phyloP scores from a whole-genome alignment of 441 rosid genomes.

The Corymbia citriodora region DNA sequence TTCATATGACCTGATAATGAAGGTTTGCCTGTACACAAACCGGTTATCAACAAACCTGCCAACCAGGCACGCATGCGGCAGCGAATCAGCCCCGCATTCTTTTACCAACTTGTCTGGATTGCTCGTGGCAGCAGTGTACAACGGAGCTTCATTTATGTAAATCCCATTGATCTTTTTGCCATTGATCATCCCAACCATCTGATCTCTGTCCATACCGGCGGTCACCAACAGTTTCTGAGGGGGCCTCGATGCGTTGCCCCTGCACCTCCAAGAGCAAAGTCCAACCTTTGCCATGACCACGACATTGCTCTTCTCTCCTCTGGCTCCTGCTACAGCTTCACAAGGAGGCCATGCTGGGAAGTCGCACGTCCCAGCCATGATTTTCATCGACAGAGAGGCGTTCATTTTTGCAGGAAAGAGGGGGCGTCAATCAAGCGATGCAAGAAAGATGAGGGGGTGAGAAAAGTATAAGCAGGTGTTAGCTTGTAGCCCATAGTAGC shows the following conservation, averaged over 20 bases:
- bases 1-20: constrained; percentile 46
- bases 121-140: neutral
- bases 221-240: neutral
- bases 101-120: neutral
- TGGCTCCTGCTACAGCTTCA: neutral
- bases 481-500: neutral
- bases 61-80: constrained; percentile 17
- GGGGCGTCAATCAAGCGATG: neutral
- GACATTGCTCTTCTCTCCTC: neutral
- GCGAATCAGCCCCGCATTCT: constrained; percentile 1
- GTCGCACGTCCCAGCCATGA: neutral
- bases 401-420: neutral
- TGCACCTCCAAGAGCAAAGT: neutral
- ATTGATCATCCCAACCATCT: constrained; percentile 6
- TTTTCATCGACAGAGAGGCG: neutral
- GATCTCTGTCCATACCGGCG: constrained; percentile 7
- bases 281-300: constrained; percentile 7
- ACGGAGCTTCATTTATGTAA: constrained; percentile 1
- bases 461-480: neutral
- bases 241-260: neutral
- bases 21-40: constrained; percentile 34
- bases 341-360: neutral
- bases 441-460: neutral
- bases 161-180: constrained; percentile 32
- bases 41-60: constrained; percentile 42